Evolutionary conservation across 2,329 filamentous ascomycete species (phyloP).

Genomic region (Xylariales sp.): DNA sequence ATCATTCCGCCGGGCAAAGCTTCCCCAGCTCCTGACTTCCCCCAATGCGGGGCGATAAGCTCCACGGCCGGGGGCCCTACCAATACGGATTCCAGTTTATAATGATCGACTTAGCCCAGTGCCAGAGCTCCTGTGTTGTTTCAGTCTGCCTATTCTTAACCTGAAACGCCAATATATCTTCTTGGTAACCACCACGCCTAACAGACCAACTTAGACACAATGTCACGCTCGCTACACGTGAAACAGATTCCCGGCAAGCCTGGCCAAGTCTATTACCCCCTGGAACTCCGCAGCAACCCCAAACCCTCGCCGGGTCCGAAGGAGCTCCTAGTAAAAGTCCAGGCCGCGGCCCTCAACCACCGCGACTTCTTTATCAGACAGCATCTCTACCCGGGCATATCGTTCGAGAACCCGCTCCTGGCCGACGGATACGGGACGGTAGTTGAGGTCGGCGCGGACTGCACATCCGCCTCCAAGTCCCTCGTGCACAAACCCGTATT

Average conservation of each 20-base stretch:
- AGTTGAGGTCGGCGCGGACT: slow-evolving; percentile 52
- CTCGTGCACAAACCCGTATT: slow-evolving; percentile 65
- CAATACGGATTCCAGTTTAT: no score
- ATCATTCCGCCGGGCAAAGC: no score
- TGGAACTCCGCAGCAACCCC: slow-evolving; percentile 57
- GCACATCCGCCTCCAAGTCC: slow-evolving; percentile 40
- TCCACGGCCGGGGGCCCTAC: no score
- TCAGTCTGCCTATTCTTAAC: no score
- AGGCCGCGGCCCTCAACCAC: slow-evolving; percentile 84
- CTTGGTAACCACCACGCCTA: no score
- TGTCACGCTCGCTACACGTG: slow-evolving; percentile 57
- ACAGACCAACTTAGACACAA: no score
- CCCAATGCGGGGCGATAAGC: no score
- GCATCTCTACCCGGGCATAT: slow-evolving; percentile 81
- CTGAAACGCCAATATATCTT: no score
- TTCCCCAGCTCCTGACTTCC: no score
- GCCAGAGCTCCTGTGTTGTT: no score
- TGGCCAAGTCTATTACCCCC: slow-evolving; percentile 82
- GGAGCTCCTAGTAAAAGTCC: slow-evolving; percentile 71
- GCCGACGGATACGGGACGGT: slow-evolving; percentile 80
- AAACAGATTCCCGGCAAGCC: slow-evolving; percentile 75
- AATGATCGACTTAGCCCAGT: no score
- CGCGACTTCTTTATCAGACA: slow-evolving; percentile 92
- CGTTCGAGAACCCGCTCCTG: slow-evolving; percentile 73
- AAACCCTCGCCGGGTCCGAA: slow-evolving; percentile 58